Evolutionary conservation across 257 asterid species (phyloP).

Genomic region (Perilla frutescens): DNA sequence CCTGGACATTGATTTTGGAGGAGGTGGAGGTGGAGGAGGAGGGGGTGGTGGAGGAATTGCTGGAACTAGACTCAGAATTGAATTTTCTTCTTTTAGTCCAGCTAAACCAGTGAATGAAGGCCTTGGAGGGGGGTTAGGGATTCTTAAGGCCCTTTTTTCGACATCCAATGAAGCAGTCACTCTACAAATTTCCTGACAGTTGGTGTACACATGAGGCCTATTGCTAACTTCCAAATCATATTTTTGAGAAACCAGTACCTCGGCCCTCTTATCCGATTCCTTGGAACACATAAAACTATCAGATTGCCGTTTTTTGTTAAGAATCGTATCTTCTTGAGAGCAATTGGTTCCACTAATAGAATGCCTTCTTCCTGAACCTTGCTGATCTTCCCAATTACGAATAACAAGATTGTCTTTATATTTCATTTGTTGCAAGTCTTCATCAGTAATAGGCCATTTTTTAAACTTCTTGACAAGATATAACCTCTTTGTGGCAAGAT

Average conservation of each 20-base stretch:
- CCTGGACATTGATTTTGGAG: conserved; percentile 55
- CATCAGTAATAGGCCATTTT: conserved; percentile 83
- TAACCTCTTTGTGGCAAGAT: conserved; percentile 52
- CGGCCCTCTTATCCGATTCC: conserved; percentile 63
- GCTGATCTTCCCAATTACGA: conserved; percentile 52
- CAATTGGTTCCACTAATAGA: conserved; percentile 79
- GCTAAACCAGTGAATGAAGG: conserved; percentile 57
- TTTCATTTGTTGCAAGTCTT: conserved; percentile 58
- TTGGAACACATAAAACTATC: conserved; percentile 74
- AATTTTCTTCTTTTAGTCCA: conserved; percentile 49
- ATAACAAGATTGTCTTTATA: conserved; percentile 40
- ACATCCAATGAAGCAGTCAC: conserved; percentile 63
- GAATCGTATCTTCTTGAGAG: conserved; percentile 55
- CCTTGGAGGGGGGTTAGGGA: conserved; percentile 94
- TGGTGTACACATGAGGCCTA: conserved; percentile 38
- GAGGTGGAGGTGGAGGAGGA: conserved; percentile 89
- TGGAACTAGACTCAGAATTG: conserved; percentile 37
- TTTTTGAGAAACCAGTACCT: conserved; percentile 51
- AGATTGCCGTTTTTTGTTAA: conserved; percentile 73
- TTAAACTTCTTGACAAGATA: conserved; percentile 73
- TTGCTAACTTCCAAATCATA: conserved; percentile 49
- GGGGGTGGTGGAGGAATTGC: conserved; percentile 66
- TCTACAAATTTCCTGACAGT: conserved; percentile 53
- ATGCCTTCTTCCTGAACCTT: conserved; percentile 66
- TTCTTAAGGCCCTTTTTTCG: conserved; percentile 70